Evolutionary conservation across 768 basidiomycete species (phyloP).

Genomic region (Brasilioporus rufonigricans): DNA sequence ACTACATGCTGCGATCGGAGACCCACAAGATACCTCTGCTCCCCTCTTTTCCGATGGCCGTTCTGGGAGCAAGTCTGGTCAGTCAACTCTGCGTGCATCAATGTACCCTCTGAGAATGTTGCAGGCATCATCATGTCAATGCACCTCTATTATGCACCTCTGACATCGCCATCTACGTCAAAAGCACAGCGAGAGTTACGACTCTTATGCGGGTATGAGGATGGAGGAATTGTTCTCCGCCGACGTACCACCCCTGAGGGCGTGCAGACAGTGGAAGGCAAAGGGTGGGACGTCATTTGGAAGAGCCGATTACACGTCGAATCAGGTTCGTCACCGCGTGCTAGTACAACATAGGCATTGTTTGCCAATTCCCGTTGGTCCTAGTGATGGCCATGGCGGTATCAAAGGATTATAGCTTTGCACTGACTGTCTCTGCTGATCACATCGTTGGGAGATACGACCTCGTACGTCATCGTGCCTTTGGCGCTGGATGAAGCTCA

Average conservation of each 20-base stretch:
- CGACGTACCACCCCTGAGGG: slow-evolving; percentile 40
- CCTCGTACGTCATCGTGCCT: slow-evolving; percentile 36
- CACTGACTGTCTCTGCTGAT: slow-evolving; percentile 84
- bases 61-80: slow-evolving; percentile 59
- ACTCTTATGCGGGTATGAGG: slow-evolving; percentile 79
- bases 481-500: not conserved
- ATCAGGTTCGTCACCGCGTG: slow-evolving; percentile 48
- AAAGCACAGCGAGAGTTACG: slow-evolving; percentile 43
- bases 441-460: slow-evolving; percentile 70
- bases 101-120: not conserved
- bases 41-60: slow-evolving; percentile 39
- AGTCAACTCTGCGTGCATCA: not conserved
- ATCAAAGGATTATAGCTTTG: slow-evolving; percentile 53
- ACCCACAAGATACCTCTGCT: slow-evolving; percentile 35
- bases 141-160: slow-evolving; percentile 51
- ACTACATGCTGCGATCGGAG: slow-evolving; percentile 84
- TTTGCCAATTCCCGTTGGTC: not conserved
- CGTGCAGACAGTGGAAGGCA: slow-evolving; percentile 55
- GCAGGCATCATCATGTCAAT: slow-evolving; percentile 89
- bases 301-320: slow-evolving; percentile 64
- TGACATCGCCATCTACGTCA: slow-evolving; percentile 33
- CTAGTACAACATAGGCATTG: not conserved
- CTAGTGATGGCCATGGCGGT: slow-evolving; percentile 87
- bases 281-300: slow-evolving; percentile 76
- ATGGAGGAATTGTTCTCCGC: slow-evolving; percentile 77